A percentile compares a stretch with the other conserved stretches of the same genome.
These are phyloP conservation scores for Saccharomyces kudriavzevii DNA, from an alignment of 805 yeast species.

Conservation along the genomic window DNA sequence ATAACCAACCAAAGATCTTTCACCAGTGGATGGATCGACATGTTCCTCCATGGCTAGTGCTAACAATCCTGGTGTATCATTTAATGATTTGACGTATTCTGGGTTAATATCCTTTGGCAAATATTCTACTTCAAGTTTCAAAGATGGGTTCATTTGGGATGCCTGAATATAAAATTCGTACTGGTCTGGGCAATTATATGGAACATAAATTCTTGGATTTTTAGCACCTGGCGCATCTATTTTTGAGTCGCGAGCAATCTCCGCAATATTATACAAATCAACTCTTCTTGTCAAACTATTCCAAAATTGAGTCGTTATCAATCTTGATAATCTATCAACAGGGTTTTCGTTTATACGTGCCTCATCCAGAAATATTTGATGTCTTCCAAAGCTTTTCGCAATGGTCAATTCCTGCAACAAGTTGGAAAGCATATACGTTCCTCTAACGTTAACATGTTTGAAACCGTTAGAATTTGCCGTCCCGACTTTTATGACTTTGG, in stretches of 20 bases:
- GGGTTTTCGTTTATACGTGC: conserved; percentile 82
- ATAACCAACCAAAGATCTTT: conserved; percentile 49
- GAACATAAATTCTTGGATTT: conserved; percentile 72
- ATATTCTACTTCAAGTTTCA: conserved; percentile 62
- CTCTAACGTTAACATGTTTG: conserved; percentile 64
- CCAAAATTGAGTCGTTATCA: conserved; percentile 78
- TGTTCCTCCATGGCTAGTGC: conserved; percentile 63
- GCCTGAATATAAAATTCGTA: conserved; percentile 56
- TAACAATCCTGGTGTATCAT: conserved; percentile 76
- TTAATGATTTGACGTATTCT: conserved; percentile 66
- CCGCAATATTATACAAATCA: conserved; percentile 51
- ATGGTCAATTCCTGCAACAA: conserved; percentile 81
- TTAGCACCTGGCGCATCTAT: conserved; percentile 53
- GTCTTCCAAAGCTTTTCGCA: conserved; percentile 73
- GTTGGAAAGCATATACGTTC: conserved; percentile 84
- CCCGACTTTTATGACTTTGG: conserved; percentile 67
- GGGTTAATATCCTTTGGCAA: conserved; percentile 71
- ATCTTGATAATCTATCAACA: conserved; percentile 62
- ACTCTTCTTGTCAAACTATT: conserved; percentile 62
- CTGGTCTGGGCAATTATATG: conserved; percentile 61
- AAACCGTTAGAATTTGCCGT: conserved; percentile 81
- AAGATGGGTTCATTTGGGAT: conserved; percentile 45
- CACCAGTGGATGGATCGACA: conserved; percentile 44
- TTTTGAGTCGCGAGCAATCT: conserved; percentile 73
- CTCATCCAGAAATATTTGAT: conserved; percentile 73